A percentile compares a stretch with the other conserved stretches of the same genome.
phyloP scores from a whole-genome alignment of 371 early-diverging fungal species.

The Apophysomyces ossiformis region DNA sequence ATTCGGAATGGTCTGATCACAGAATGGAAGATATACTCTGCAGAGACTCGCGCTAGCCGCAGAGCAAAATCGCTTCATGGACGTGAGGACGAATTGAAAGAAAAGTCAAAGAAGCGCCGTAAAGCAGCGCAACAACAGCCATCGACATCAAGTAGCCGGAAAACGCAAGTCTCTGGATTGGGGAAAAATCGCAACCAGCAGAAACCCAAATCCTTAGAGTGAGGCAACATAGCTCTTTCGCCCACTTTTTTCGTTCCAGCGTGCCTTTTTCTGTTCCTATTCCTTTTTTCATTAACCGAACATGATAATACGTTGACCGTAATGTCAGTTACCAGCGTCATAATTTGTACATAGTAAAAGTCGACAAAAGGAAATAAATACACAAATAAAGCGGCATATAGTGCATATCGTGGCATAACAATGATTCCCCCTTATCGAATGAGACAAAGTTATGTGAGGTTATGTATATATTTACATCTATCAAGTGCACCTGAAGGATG shows the following conservation, averaged over 20 bases:
- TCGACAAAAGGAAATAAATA: neutral
- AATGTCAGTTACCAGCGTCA: constrained; percentile 1
- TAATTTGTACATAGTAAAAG: constrained; percentile 3
- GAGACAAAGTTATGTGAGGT: too few species aligned
- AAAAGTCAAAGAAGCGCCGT: neutral
- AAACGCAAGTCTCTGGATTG: neutral
- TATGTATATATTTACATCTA: too few species aligned
- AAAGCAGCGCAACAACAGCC: neutral
- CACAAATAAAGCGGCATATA: neutral
- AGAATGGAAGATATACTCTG: constrained; percentile 57
- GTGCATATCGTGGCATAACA: too few species aligned
- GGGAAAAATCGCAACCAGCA: constrained; percentile 16
- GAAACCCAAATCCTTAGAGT: constrained; percentile 22
- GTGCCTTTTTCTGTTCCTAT: too few species aligned
- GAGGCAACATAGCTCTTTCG: constrained; percentile 21
- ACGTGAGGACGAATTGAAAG: constrained; percentile 17
- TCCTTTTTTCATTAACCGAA: neutral
- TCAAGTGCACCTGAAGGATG: too few species aligned
- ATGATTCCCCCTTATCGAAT: too few species aligned
- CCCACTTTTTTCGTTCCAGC: neutral
- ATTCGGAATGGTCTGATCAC: constrained; percentile 38
- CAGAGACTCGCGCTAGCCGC: constrained; percentile 43
- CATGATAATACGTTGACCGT: constrained; percentile 7
- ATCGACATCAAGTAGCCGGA: neutral
- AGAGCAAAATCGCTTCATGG: constrained; percentile 35